These are phyloP conservation scores for Fulvia fulva DNA, from an alignment of 2,329 filamentous ascomycete genomes.

Conservation along the genomic window DNA sequence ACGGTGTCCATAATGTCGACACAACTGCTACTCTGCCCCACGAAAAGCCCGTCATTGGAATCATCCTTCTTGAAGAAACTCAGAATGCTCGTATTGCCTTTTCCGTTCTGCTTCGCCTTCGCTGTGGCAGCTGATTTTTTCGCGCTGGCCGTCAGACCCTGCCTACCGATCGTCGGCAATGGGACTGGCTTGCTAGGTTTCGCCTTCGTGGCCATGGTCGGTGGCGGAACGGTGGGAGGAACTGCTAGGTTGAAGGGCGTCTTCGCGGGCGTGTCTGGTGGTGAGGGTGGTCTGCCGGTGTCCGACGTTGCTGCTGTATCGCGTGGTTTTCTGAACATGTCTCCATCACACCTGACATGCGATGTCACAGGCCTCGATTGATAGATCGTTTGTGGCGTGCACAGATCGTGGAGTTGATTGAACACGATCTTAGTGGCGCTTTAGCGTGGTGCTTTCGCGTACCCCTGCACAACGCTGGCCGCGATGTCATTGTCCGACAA, in stretches of 20 bases:
- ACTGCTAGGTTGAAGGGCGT: slow-evolving; percentile 31
- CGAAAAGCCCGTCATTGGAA: slow-evolving; percentile 33
- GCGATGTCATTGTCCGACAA: neutral
- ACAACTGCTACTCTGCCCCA: slow-evolving; percentile 26
- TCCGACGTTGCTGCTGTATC: slow-evolving; percentile 37
- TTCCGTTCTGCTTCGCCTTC: slow-evolving; percentile 38
- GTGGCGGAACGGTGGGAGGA: slow-evolving; percentile 27
- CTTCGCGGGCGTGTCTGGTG: slow-evolving; percentile 35
- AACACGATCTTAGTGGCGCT: neutral
- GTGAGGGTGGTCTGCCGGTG: slow-evolving; percentile 51
- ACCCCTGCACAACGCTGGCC: neutral
- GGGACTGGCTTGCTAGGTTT: slow-evolving; percentile 24
- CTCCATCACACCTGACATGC: neutral
- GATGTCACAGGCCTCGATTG: neutral
- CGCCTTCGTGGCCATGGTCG: slow-evolving; percentile 31
- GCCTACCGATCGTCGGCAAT: slow-evolving; percentile 29
- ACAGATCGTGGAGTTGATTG: neutral
- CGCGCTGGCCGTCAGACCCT: slow-evolving; percentile 28
- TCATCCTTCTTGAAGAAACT: slow-evolving; percentile 51
- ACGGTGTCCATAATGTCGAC: neutral
- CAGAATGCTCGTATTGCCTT: slow-evolving; percentile 50
- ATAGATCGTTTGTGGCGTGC: neutral
- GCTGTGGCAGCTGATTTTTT: slow-evolving; percentile 33
- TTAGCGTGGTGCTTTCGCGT: neutral
- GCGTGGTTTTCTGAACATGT: slow-evolving; percentile 55